phyloP scores from a whole-genome alignment of 345 rosid species.

The Salix brachista region DNA sequence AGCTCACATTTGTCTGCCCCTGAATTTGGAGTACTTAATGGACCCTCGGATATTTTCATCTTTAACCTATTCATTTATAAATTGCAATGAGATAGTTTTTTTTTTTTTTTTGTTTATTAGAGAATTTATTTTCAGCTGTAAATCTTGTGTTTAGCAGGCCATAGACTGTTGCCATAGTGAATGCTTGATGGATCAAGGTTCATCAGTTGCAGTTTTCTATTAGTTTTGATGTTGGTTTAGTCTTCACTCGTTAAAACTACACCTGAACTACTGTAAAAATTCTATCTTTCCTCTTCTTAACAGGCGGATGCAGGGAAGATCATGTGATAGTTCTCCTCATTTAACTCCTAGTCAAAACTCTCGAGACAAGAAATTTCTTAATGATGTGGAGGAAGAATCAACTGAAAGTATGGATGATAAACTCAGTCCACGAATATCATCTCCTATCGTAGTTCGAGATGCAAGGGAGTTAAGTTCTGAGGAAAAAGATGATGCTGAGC shows the following conservation, averaged over 20 bases:
- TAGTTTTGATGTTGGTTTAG: neutral
- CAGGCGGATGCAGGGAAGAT: constrained; percentile 36
- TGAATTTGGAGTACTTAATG: neutral
- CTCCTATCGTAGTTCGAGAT: constrained; percentile 44
- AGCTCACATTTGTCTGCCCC: neutral
- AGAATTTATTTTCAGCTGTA: neutral
- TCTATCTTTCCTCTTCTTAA: neutral
- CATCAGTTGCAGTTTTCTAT: neutral
- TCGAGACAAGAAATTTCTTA: constrained; percentile 36
- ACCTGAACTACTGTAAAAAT: neutral
- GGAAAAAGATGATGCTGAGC: constrained; percentile 43
- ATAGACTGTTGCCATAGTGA: neutral
- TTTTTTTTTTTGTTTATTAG: neutral
- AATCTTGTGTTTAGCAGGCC: neutral
- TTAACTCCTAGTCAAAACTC: constrained; percentile 41
- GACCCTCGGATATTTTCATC: neutral
- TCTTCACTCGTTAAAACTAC: neutral
- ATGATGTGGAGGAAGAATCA: constrained; percentile 48
- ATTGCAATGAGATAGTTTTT: neutral
- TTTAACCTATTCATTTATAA: neutral
- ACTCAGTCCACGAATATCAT: constrained; percentile 32
- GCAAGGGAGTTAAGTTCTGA: constrained; percentile 53
- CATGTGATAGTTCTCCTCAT: constrained; percentile 40
- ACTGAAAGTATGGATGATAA: constrained; percentile 58
- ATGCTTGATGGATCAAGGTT: neutral